Base-by-base conservation (phyloP, 768 basidiomycete genomes). In the Chlorophyllum brunneum region DNA sequence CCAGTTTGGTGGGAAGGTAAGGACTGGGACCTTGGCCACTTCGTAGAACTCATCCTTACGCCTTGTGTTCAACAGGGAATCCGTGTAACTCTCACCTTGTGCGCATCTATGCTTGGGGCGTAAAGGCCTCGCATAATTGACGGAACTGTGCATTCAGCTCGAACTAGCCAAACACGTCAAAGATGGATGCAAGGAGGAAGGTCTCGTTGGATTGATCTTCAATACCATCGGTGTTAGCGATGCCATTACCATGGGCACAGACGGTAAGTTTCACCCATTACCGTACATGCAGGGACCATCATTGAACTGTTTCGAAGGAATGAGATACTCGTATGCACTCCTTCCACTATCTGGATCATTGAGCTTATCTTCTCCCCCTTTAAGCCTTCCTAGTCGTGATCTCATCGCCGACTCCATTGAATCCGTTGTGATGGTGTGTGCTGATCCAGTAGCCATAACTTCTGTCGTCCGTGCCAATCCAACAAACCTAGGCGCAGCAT, bases 1-100 rank as follows among this genome's bases (percentile, higher is more conserved):
- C 85, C 88, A 2, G 78, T 92, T 47, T 94, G 91, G 91, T 94
- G 90, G 89, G 91, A 93, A 78, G 90, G 90, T 86, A 36, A n/a
- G 65, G 62, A 16, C 41, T 26, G 20, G 37, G 4, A 26, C 23
- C 3, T 48, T 18, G 4, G 22, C 36, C 31, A 15, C 3, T 15
- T 26, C 22, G 22, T 43, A 3, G 8, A 43, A 43, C 4, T 16
- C 4, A n/a, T 43, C 15, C 23, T 26, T 13, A 43, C 26, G 16
- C 10, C n/a, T 7, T 1, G 13, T 4, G 42, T 15, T 26, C 55
- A 23, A 15, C 55, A 86, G 88, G 90, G 33, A 93, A 92, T 64
- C 90, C 91, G 2, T 94, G 92, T 65, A 94, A 94, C 62, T 76
- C 75, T 40, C 90, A 93, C 63, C 77, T 92, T 26, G 88, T 88